These are phyloP conservation scores for Seiridium cupressi DNA, from an alignment of 2,329 filamentous ascomycete species.

Conservation along the genomic window DNA sequence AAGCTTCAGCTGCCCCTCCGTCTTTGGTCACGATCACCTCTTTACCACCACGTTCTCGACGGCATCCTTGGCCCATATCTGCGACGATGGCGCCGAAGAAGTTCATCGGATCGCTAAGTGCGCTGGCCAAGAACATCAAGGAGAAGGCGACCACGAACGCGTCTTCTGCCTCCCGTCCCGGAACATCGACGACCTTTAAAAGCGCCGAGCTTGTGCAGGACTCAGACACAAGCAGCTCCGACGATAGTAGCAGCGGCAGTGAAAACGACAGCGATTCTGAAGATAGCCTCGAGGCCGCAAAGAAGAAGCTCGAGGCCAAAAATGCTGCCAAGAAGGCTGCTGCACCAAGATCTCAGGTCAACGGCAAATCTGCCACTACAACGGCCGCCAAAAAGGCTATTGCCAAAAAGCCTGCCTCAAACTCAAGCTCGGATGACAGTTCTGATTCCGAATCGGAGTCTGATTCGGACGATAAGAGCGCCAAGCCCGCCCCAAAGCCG, in stretches of 20 bases:
- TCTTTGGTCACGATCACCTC: neutral
- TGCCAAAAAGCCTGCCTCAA: conserved; percentile 20
- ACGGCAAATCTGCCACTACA: conserved; percentile 15
- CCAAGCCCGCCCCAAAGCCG: neutral
- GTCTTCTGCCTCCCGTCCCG: conserved; percentile 10
- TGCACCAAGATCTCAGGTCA: conserved; percentile 16
- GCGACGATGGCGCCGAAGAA: conserved; percentile 10
- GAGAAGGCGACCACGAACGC: conserved; percentile 19
- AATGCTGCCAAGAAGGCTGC: conserved; percentile 28
- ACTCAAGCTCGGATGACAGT: conserved; percentile 2
- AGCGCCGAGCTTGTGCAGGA: conserved; percentile 15
- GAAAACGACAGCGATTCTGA: conserved; percentile 31
- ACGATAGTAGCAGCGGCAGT: conserved; percentile 31
- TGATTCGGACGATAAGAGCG: neutral
- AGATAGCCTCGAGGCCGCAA: conserved; percentile 25
- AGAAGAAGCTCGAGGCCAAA: conserved; percentile 31
- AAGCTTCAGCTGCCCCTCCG: neutral
- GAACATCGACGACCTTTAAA: conserved; percentile 15
- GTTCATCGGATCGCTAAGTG: conserved; percentile 13
- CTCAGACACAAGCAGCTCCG: neutral
- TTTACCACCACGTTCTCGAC: neutral
- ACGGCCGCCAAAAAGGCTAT: conserved; percentile 11
- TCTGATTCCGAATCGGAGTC: conserved; percentile 10
- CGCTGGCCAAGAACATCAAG: conserved; percentile 22
- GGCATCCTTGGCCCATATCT: neutral